Evolutionary conservation across 306 rosid species (phyloP).

Genomic region (Malus fusca): DNA sequence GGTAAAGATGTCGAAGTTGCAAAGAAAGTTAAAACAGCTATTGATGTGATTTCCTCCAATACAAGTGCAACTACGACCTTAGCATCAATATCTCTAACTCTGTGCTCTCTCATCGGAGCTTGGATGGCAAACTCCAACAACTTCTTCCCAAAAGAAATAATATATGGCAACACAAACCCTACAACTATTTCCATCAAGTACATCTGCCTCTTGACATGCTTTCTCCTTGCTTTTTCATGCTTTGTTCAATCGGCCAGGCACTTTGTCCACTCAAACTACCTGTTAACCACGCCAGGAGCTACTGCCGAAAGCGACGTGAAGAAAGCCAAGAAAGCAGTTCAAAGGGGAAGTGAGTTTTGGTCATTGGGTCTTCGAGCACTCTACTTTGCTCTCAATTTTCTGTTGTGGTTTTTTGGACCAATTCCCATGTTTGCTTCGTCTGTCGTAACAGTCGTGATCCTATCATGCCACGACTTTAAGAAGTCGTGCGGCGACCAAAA

Average conservation of each 20-base stretch:
- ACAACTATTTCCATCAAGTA: slow-evolving; percentile 43
- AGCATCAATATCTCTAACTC: slow-evolving; percentile 47
- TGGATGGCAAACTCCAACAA: slow-evolving; percentile 39
- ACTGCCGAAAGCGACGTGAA: slow-evolving; percentile 11
- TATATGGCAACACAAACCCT: slow-evolving; percentile 52
- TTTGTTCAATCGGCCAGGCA: slow-evolving; percentile 65
- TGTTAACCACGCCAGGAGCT: slow-evolving; percentile 48
- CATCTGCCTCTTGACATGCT: slow-evolving; percentile 40
- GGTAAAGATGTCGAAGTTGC: slow-evolving; percentile 12
- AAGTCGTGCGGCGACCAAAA: background rate
- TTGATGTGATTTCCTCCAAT: slow-evolving; percentile 42
- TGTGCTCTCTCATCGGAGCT: slow-evolving; percentile 63
- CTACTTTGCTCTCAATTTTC: slow-evolving; percentile 55
- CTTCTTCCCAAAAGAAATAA: slow-evolving; percentile 26
- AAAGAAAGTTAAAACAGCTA: slow-evolving; percentile 29
- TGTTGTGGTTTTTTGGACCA: slow-evolving; percentile 81
- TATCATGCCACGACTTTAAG: slow-evolving; percentile 40
- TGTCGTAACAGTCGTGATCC: slow-evolving; percentile 27
- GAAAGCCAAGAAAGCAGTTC: slow-evolving; percentile 43
- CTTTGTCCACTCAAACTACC: slow-evolving; percentile 61
- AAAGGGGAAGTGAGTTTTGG: slow-evolving; percentile 71
- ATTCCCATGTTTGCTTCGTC: slow-evolving; percentile 64
- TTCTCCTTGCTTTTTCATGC: slow-evolving; percentile 63
- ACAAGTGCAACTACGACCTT: slow-evolving; percentile 44
- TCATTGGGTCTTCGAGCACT: slow-evolving; percentile 61